phyloP scores from a whole-genome alignment of 2,329 filamentous ascomycete species.

The Apiospora malaysiana region DNA sequence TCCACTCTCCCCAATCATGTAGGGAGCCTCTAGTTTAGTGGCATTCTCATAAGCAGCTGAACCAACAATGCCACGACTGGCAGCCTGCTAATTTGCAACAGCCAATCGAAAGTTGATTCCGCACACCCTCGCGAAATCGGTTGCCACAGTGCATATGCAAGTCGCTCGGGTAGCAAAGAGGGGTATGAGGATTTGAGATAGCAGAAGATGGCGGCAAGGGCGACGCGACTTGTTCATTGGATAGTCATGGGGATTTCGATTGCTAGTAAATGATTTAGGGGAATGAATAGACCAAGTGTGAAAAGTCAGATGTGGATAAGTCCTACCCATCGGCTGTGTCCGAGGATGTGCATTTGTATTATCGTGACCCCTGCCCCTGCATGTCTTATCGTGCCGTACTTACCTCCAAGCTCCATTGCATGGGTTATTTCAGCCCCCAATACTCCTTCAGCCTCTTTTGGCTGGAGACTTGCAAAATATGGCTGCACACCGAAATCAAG shows the following conservation, averaged over 20 bases:
- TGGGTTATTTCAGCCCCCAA: not conserved
- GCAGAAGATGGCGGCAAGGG: too few relatives aligned
- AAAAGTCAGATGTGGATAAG: too few relatives aligned
- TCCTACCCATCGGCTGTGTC: not conserved
- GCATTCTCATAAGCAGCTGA: not conserved
- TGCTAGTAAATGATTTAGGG: too few relatives aligned
- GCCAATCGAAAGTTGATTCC: not conserved
- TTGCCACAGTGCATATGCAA: not conserved
- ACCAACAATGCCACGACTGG: not conserved
- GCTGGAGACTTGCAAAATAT: too few relatives aligned
- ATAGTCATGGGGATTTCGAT: too few relatives aligned
- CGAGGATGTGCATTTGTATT: not conserved
- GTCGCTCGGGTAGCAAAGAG: not conserved
- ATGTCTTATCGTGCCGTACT: not conserved
- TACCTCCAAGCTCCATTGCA: not conserved
- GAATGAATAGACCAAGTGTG: too few relatives aligned
- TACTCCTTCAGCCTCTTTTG: not conserved
- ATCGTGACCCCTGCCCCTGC: not conserved
- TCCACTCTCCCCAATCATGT: too few relatives aligned
- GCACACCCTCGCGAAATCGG: not conserved
- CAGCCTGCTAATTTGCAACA: not conserved
- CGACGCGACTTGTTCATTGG: too few relatives aligned
- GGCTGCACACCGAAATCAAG: not conserved
- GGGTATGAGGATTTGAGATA: not conserved
- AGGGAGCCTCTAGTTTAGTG: too few relatives aligned